These are phyloP conservation scores for Diplodia scrobiculata DNA, from an alignment of 2,329 filamentous ascomycete genomes.

Conservation along the genomic window DNA sequence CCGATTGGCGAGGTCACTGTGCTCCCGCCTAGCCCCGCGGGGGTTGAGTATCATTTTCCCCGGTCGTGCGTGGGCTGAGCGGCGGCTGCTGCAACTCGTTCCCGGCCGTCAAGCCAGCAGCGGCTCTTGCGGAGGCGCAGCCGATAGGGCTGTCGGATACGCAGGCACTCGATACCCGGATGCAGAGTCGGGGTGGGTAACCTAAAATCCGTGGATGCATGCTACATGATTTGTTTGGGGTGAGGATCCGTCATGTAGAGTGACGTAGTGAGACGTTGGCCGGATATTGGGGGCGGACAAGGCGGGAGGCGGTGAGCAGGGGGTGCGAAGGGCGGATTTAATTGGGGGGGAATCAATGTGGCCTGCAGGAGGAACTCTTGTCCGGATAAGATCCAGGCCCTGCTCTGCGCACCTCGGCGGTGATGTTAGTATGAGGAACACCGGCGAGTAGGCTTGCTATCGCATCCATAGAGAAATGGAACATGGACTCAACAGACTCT, in stretches of 20 bases:
- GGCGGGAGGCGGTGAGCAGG: background rate
- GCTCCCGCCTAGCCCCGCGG: background rate
- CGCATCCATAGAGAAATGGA: too few species aligned
- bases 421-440: too few species aligned
- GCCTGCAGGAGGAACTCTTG: too few species aligned
- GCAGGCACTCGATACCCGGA: background rate
- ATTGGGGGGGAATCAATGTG: too few species aligned
- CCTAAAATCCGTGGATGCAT: background rate
- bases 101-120: background rate
- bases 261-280: background rate
- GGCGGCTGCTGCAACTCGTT: background rate
- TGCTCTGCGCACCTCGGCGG: too few species aligned
- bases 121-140: background rate
- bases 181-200: background rate
- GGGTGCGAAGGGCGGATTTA: background rate
- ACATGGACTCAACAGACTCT: too few species aligned
- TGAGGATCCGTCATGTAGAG: background rate
- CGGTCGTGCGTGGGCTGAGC: background rate
- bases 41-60: background rate
- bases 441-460: too few species aligned
- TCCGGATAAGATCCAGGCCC: too few species aligned
- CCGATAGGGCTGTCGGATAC: background rate
- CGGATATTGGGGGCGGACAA: background rate
- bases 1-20: background rate
- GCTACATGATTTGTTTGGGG: background rate